These are phyloP conservation scores for Psophocarpus tetragonolobus DNA, from an alignment of 306 rosid species.

Conservation along the genomic window DNA sequence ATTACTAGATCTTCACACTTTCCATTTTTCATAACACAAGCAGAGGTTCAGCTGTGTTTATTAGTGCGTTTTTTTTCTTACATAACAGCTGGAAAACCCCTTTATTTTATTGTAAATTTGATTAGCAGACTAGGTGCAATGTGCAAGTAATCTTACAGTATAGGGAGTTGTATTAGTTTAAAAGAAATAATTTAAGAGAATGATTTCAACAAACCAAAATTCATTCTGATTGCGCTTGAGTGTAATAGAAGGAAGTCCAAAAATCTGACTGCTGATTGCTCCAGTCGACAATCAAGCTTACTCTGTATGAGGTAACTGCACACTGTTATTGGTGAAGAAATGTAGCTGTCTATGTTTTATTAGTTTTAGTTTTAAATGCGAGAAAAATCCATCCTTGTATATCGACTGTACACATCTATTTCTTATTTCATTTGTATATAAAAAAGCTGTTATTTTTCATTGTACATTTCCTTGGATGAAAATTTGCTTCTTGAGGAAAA, in stretches of 20 bases:
- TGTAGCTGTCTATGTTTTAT: background rate
- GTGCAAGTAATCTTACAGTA: background rate
- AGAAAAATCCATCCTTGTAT: background rate
- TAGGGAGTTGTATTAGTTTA: background rate
- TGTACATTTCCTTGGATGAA: background rate
- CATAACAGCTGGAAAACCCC: background rate
- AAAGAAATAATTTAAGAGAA: background rate
- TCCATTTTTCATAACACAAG: background rate
- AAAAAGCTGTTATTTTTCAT: background rate
- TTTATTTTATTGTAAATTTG: background rate
- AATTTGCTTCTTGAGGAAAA: background rate
- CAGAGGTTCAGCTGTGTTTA: background rate
- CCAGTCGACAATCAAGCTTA: background rate
- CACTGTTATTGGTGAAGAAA: background rate
- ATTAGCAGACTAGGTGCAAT: background rate
- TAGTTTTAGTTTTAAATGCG: background rate
- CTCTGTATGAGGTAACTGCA: slow-evolving; percentile 2
- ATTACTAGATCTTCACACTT: background rate
- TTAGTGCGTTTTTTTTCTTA: background rate
- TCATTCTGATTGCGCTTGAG: too few species aligned
- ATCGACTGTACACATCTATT: background rate
- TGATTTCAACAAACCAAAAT: background rate
- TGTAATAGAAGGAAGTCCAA: background rate
- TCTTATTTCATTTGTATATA: background rate
- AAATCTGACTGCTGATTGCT: background rate